Evolutionary conservation across 192 early-diverging fungal species (phyloP).

Genomic region (Coemansia sp.): DNA sequence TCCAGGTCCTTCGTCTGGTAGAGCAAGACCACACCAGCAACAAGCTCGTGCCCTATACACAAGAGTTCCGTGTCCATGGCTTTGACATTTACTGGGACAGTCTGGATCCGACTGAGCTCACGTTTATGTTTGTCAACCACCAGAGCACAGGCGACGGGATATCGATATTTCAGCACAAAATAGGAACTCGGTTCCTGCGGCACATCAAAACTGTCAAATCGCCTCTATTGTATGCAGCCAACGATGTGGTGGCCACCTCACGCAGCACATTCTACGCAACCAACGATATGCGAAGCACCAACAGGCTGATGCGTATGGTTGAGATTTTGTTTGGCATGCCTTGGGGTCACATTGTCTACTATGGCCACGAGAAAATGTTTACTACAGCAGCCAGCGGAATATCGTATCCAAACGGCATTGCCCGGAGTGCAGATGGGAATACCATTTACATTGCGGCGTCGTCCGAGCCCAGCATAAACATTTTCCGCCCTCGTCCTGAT

Average conservation of each 20-base stretch:
- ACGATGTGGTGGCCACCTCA: conserved; percentile 58
- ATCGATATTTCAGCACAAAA: conserved; percentile 55
- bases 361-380: conserved; percentile 19
- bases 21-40: conserved; percentile 23
- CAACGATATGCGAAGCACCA: conserved; percentile 49
- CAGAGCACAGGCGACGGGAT: conserved; percentile 54
- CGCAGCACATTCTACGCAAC: conserved; percentile 58
- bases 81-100: conserved; percentile 54
- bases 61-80: conserved; percentile 54
- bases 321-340: conserved; percentile 54
- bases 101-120: conserved; percentile 44
- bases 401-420: conserved; percentile 47
- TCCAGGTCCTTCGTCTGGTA: conserved; percentile 37
- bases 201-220: conserved; percentile 56
- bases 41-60: conserved; percentile 33
- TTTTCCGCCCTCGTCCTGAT: conserved; percentile 14
- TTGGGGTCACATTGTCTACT: conserved; percentile 45
- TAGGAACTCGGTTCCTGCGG: conserved; percentile 41
- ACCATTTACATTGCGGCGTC: conserved; percentile 39
- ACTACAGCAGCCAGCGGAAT: conserved; percentile 23
- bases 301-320: conserved; percentile 25
- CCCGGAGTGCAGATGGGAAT: conserved; percentile 25
- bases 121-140: conserved; percentile 62
- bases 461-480: conserved; percentile 40
- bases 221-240: conserved; percentile 55